Evolutionary conservation across 2,329 filamentous ascomycete species (phyloP), one percentile per base, ranked within the genome.

Genomic region (Scedosporium dehoogii): DNA sequence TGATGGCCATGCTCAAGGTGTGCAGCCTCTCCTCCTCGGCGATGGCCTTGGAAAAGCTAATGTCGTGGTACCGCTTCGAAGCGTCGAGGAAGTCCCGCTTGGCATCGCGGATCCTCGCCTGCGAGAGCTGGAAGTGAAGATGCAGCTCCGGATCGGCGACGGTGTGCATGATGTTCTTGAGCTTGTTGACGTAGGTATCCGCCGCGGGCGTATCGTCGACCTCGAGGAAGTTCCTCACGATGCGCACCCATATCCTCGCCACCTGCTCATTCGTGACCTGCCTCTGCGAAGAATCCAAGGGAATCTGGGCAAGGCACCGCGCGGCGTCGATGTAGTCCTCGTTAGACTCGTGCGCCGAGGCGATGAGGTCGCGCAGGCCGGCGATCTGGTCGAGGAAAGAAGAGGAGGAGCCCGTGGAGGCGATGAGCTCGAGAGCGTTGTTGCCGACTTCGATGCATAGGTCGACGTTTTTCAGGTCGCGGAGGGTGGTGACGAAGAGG

Each of bases 211-310:
- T 89, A 76, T 97, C 92, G 72, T 96, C 93, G 58, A 92, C 91
- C 77, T 99, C 93, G 65, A 99, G 84, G 73, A 94, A 96, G 78
- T 96, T 89, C 65, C 94, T 86, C 71, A 96, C 92, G 71, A 99
- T 96, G 64, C 93, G 90, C 68, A 97, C 89, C 91, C 93, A 97
- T 62, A 94, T 85, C 62, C 82, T 81, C 7, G 91, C 91, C 75
- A 92, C 92, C 68, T 93, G 89, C 69, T 90, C 85, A 71, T 92
- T 87, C 29, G 87, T 85, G 42, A 97, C 86, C 63, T 89, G 86
- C 58, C 93, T 88, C 77, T 96, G 92, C 2, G 92, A 92, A 63
- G 85, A 89, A 72, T 99, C 93, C 57, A 97, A 86, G 41, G 92
- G 89, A 68, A 97, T 96, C 44, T 87, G 88, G 69, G 91, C 85